These are phyloP conservation scores for Xylaria acuta DNA, from an alignment of 495 filamentous ascomycete genomes.

Conservation along the genomic window DNA sequence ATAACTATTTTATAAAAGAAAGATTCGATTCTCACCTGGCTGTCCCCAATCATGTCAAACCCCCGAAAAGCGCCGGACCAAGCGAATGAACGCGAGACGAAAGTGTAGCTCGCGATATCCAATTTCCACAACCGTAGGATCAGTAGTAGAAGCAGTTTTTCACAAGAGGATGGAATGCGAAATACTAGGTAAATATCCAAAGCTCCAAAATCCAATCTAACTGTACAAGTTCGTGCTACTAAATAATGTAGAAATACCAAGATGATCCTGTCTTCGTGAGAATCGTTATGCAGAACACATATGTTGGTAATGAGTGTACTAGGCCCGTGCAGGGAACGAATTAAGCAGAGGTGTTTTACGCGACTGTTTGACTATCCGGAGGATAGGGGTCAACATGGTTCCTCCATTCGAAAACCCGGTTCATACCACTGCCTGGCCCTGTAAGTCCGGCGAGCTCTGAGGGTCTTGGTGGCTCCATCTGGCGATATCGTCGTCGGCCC, in stretches of 20 bases:
- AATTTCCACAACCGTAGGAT: not conserved
- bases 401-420: slow-evolving; percentile 55
- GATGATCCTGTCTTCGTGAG: slow-evolving; percentile 19
- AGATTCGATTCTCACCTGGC: slow-evolving; percentile 7
- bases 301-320: slow-evolving; percentile 14
- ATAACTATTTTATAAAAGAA: slow-evolving; percentile 10
- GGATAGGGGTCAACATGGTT: slow-evolving; percentile 51
- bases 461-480: slow-evolving; percentile 39
- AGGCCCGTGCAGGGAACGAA: not conserved
- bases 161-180: slow-evolving; percentile 3
- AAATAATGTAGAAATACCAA: not conserved
- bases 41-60: not conserved
- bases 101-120: not conserved
- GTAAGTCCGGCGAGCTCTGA: slow-evolving; percentile 54
- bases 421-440: slow-evolving; percentile 52
- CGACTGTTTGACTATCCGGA: slow-evolving; percentile 15
- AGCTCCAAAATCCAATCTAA: slow-evolving; percentile 21
- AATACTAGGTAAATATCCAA: slow-evolving; percentile 1
- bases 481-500: slow-evolving; percentile 34
- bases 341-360: slow-evolving; percentile 16
- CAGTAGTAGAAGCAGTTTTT: not conserved
- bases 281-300: slow-evolving; percentile 20
- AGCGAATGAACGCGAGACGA: slow-evolving; percentile 13
- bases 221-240: slow-evolving; percentile 19
- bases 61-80: slow-evolving; percentile 1